Evolutionary conservation across 805 yeast species (phyloP).

Genomic region (Clavispora santaluciae): DNA sequence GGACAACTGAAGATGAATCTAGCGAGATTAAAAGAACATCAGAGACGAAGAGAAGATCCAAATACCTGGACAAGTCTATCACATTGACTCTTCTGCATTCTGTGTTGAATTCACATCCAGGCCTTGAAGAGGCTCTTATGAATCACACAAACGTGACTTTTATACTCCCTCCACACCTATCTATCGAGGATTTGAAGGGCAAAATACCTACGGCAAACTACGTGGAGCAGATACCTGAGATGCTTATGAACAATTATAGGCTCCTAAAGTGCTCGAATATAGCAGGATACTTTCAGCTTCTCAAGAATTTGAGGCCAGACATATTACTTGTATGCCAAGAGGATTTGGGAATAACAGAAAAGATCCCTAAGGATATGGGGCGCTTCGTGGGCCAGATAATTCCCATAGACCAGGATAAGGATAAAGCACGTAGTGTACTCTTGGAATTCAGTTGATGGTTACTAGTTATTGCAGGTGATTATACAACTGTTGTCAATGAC

Average conservation of each 20-base stretch:
- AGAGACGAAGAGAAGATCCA: background rate
- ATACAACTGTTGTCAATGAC: no score
- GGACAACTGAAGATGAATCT: constrained; percentile 1
- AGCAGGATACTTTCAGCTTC: constrained; percentile 35
- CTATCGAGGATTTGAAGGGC: constrained; percentile 32
- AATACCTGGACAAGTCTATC: constrained; percentile 30
- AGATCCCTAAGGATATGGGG: constrained; percentile 30
- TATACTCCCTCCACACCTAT: constrained; percentile 40
- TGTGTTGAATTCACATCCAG: constrained; percentile 32
- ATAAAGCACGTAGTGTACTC: constrained; percentile 8
- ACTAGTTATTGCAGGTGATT: no score
- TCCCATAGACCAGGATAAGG: constrained; percentile 21
- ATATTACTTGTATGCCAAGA: constrained; percentile 36
- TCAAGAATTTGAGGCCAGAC: constrained; percentile 40
- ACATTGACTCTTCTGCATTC: constrained; percentile 41
- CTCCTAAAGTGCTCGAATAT: constrained; percentile 35
- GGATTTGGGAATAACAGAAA: constrained; percentile 33
- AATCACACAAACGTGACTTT: constrained; percentile 38
- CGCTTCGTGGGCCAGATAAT: constrained; percentile 36
- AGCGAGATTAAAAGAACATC: background rate
- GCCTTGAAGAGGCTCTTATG: constrained; percentile 34
- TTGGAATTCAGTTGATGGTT: background rate
- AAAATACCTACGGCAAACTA: constrained; percentile 10
- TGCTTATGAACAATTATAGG: constrained; percentile 31
- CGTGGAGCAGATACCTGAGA: constrained; percentile 17